Evolutionary conservation across 192 early-diverging fungal genomes (phyloP).

Genomic region (Funneliformis mosseae): DNA sequence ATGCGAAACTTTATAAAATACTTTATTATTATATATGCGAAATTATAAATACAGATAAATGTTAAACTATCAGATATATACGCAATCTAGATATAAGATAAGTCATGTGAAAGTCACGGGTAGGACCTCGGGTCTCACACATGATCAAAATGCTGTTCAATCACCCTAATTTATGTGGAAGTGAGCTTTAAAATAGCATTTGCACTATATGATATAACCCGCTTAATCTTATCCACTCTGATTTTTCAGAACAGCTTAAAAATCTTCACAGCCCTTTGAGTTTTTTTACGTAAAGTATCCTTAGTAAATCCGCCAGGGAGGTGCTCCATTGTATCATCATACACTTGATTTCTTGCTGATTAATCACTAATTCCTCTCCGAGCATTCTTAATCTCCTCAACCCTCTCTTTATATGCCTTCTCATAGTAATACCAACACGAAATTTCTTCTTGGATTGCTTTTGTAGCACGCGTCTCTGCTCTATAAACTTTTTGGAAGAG

Average conservation of each 20-base stretch:
- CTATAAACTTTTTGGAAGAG: not conserved
- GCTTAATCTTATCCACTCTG: not conserved
- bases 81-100: too few species aligned
- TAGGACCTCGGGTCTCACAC: not conserved
- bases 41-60: too few species aligned
- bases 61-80: too few species aligned
- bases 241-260: constrained; percentile 10
- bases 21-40: too few species aligned
- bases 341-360: not conserved
- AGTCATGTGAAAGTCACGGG: not conserved
- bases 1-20: too few species aligned
- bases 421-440: too few species aligned
- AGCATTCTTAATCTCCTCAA: constrained; percentile 1
- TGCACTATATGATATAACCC: not conserved
- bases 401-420: not conserved
- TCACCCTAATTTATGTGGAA: too few species aligned
- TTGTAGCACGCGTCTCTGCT: not conserved
- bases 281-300: constrained; percentile 1
- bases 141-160: not conserved
- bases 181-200: not conserved
- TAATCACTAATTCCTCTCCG: not conserved
- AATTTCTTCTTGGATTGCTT: constrained; percentile 24
- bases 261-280: constrained; percentile 11
- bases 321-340: too few species aligned
- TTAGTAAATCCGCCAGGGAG: too few species aligned